Conservation (phyloP, 768 basidiomycete species). For the Termitomyces sp. region DNA sequence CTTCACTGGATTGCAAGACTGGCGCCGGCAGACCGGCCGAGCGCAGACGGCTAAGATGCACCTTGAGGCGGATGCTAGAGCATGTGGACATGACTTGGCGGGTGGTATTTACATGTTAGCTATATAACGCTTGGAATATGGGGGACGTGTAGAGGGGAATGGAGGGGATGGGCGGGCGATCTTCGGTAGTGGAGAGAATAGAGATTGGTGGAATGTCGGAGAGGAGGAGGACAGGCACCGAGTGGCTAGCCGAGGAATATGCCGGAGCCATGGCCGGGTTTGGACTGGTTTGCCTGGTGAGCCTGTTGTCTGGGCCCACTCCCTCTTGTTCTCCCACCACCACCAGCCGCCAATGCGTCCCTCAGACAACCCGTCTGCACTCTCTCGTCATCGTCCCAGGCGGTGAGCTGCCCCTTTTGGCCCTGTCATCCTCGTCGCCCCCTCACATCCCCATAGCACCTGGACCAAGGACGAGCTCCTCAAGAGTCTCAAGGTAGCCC, state of each 20-base stretch:
- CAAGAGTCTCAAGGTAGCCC: conserved; percentile 37
- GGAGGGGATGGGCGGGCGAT: conserved; percentile 5
- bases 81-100: too few relatives aligned
- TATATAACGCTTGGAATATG: too few relatives aligned
- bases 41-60: too few relatives aligned
- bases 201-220: background rate
- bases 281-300: conserved; percentile 17
- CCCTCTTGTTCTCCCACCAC: conserved; percentile 41
- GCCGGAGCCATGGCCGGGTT: conserved; percentile 9
- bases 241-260: conserved; percentile 14
- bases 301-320: conserved; percentile 13
- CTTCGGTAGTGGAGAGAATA: conserved; percentile 7
- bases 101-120: too few relatives aligned
- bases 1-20: too few relatives aligned
- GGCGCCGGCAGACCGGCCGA: background rate
- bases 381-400: conserved; percentile 21
- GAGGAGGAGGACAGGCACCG: conserved; percentile 4
- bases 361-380: background rate
- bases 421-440: conserved; percentile 6
- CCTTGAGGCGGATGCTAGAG: too few relatives aligned
- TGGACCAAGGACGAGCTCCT: conserved; percentile 47
- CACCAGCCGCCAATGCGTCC: conserved; percentile 23
- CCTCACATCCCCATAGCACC: conserved; percentile 27
- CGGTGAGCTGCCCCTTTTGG: conserved; percentile 23
- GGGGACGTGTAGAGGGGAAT: too few relatives aligned